Percentiles rank a stretch among this genome's conserved stretches.
These are phyloP conservation scores for Ceratocystis colombiana DNA, from an alignment of 2,329 filamentous ascomycete genomes.

Conservation along the genomic window DNA sequence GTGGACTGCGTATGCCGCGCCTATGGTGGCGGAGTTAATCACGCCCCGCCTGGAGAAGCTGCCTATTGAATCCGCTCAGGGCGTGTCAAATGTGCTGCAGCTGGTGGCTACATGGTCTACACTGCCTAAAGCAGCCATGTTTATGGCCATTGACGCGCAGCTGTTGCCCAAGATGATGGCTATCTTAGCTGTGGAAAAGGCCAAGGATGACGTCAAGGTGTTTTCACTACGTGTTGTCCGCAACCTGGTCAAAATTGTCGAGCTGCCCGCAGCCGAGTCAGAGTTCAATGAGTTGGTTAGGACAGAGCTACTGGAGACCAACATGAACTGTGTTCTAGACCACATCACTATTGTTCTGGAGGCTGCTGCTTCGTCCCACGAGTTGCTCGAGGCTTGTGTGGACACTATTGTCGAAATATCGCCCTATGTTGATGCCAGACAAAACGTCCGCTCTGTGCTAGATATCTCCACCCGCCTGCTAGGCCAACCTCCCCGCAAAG, in stretches of 20 bases:
- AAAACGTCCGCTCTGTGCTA: constrained; percentile 66
- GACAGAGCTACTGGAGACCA: constrained; percentile 46
- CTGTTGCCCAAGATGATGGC: constrained; percentile 63
- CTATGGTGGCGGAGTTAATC: constrained; percentile 65
- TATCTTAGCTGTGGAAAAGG: constrained; percentile 59
- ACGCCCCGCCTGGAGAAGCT: constrained; percentile 68
- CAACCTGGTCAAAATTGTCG: constrained; percentile 53
- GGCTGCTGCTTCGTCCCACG: constrained; percentile 51
- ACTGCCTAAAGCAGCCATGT: constrained; percentile 53
- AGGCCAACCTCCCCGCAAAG: constrained; percentile 70
- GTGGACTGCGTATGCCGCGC: constrained; percentile 60
- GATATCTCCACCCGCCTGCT: constrained; percentile 72
- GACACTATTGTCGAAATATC: constrained; percentile 68
- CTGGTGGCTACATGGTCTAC: constrained; percentile 74
- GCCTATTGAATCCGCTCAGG: constrained; percentile 76
- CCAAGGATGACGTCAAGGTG: constrained; percentile 76
- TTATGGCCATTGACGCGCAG: constrained; percentile 52
- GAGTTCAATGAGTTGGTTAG: constrained; percentile 49
- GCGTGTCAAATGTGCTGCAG: constrained; percentile 70
- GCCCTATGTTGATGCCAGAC: constrained; percentile 54
- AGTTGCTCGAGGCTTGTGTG: constrained; percentile 69
- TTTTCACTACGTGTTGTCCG: constrained; percentile 69
- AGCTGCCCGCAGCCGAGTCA: constrained; percentile 44
- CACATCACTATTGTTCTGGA: constrained; percentile 60
- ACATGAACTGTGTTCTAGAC: constrained; percentile 51